Evolutionary conservation across 2,329 filamentous ascomycete species (phyloP).

Genomic region (Metarhizium brunneum): DNA sequence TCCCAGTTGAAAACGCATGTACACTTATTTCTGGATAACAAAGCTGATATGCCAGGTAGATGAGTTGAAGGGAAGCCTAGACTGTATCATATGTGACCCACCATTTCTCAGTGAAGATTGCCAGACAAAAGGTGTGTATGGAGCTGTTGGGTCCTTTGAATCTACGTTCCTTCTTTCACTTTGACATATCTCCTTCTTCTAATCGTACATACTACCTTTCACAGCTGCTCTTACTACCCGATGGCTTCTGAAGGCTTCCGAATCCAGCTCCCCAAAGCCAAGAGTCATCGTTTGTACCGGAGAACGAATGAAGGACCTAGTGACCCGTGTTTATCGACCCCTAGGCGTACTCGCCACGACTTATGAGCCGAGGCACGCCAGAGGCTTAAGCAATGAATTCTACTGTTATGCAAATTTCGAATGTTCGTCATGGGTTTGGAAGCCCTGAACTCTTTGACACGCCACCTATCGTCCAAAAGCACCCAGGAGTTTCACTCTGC

Average conservation of each 20-base stretch:
- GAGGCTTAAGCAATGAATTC: conserved; percentile 72
- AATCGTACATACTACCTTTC: not conserved
- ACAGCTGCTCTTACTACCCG: conserved; percentile 63
- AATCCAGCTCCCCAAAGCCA: conserved; percentile 11
- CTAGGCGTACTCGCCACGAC: conserved; percentile 55
- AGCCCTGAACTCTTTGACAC: not conserved
- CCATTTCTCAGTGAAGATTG: conserved; percentile 75
- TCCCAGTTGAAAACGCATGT: not conserved
- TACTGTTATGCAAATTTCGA: conserved; percentile 74
- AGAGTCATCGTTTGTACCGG: conserved; percentile 64
- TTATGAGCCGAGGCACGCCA: conserved; percentile 60
- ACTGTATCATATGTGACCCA: conserved; percentile 67
- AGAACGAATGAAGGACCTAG: conserved; percentile 60
- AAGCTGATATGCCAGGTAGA: conserved; percentile 19
- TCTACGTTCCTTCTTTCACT: not conserved
- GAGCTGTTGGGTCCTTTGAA: not conserved
- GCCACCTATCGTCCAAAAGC: not conserved
- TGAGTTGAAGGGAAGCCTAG: conserved; percentile 52
- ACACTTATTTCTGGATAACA: not conserved
- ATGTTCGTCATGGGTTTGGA: conserved; percentile 38
- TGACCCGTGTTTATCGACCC: conserved; percentile 57
- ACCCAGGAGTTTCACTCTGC: not conserved
- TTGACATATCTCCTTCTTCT: not conserved
- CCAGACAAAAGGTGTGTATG: conserved; percentile 58
- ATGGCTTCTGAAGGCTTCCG: conserved; percentile 51